Evolutionary conservation across 2,329 filamentous ascomycete genomes (phyloP).

Genomic region (Hypoxylon sp.): DNA sequence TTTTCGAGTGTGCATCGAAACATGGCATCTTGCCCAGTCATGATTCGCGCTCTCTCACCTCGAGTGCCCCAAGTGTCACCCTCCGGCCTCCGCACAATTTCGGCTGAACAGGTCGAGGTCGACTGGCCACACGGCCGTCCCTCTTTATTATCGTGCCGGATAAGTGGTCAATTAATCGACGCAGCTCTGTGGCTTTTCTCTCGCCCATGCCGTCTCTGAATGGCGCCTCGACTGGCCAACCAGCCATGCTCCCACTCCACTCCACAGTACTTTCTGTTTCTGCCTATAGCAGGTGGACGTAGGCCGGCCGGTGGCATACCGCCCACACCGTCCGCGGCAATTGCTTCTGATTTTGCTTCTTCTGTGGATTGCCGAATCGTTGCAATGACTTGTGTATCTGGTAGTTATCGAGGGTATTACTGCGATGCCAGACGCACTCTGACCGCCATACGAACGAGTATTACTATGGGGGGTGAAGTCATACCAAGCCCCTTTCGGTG

Average conservation of each 20-base stretch:
- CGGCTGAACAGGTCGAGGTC: constrained; percentile 28
- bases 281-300: constrained; percentile 20
- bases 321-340: constrained; percentile 18
- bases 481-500: constrained; percentile 14
- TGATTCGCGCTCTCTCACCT: constrained; percentile 3
- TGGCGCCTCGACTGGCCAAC: neutral
- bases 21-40: constrained; percentile 12
- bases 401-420: too few relatives aligned
- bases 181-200: constrained; percentile 14
- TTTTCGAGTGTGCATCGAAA: neutral
- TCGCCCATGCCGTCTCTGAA: constrained; percentile 9
- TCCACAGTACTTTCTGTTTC: constrained; percentile 11
- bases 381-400: constrained; percentile 1
- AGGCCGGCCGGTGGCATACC: constrained; percentile 9
- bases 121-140: constrained; percentile 10
- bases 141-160: constrained; percentile 21
- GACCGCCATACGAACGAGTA: constrained; percentile 18
- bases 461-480: constrained; percentile 13
- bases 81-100: constrained; percentile 24
- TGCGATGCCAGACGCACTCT: constrained; percentile 1
- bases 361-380: constrained; percentile 27
- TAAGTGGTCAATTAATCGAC: constrained; percentile 18
- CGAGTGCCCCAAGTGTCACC: constrained; percentile 10
- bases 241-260: too few relatives aligned
- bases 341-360: constrained; percentile 20